Base-by-base conservation (phyloP, 1,284 basidiomycete species). In the Ganoderma lucidum region DNA sequence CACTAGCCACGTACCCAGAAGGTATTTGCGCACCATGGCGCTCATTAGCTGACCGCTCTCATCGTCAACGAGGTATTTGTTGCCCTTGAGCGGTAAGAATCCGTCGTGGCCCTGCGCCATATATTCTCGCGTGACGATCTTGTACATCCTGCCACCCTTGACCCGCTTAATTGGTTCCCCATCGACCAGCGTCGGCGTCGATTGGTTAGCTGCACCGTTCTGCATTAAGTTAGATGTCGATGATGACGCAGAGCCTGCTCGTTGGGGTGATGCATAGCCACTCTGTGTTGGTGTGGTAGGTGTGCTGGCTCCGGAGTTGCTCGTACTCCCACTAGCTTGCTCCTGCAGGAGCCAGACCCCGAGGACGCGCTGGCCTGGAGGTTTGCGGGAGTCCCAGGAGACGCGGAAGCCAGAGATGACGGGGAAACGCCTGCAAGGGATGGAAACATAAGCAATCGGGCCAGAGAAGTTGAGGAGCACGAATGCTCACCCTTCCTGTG, bases 371-470 rank as follows among this genome's bases (percentile, higher is more conserved):
- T 90, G 82, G n/a, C 92, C 90, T 0, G 93, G 85, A 1, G 87
- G 86, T 39, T 83, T 85, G 45, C 87, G 85, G 51, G 95, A 96
- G 79, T 98, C 96, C 96, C 96, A 97, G 28, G 89, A 87, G 5
- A 97, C 91, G 5, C 89, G 89, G 68, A 97, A 86, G n/a, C 96
- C 96, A 17, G 95, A 92, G 39, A 97, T 84, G 30, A 96, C 86
- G 0, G 96, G 96, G 79, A 98, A 98, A 3, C 96, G 93, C 15
- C 95, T 95, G 72, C 0, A 42, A 28, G 0, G 5, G 3, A 37
- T n/a, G 17, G 17, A 41, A 60, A n/a, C 19, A 30, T 37, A 10
- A 10, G 23, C 45, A 17, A 17, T 9, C 6, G 28, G 6, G 39
- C 32, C n/a, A 42, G 2, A 60, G 23, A 39, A 23, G n/a, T 6